phyloP scores from a whole-genome alignment of 306 rosid species.

The Dryas alaskensis region DNA sequence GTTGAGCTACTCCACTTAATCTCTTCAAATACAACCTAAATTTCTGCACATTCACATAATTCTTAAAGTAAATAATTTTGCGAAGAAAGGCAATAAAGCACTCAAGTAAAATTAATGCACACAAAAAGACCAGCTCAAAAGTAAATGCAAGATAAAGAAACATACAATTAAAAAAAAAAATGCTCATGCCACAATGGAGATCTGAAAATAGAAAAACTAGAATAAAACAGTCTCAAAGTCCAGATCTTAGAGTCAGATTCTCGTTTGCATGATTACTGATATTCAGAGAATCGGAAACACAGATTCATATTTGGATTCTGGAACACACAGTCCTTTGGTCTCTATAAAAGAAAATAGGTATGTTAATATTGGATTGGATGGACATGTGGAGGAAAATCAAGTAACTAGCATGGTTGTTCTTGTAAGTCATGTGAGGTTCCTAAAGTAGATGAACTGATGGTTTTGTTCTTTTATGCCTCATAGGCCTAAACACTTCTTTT shows the following conservation, averaged over 20 bases:
- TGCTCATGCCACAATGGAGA: not conserved
- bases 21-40: slow-evolving; percentile 64
- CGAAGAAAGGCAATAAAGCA: not conserved
- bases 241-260: not conserved
- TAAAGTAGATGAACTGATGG: not conserved
- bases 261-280: not conserved
- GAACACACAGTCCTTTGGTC: not conserved
- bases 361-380: not conserved
- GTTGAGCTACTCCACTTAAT: slow-evolving; percentile 57
- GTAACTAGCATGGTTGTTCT: not conserved
- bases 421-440: not conserved
- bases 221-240: not conserved
- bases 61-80: not conserved
- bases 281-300: not conserved
- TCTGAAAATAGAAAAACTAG: not conserved
- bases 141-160: not conserved
- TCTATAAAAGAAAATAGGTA: not conserved
- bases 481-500: not conserved
- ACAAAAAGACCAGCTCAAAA: not conserved
- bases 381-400: not conserved
- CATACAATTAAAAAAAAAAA: not conserved
- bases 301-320: not conserved
- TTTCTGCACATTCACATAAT: slow-evolving; percentile 40
- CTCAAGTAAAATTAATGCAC: not conserved
- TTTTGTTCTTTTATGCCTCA: not conserved